Base-by-base conservation (phyloP, 192 early-diverging fungal species). In the Mortierella antarctica region DNA sequence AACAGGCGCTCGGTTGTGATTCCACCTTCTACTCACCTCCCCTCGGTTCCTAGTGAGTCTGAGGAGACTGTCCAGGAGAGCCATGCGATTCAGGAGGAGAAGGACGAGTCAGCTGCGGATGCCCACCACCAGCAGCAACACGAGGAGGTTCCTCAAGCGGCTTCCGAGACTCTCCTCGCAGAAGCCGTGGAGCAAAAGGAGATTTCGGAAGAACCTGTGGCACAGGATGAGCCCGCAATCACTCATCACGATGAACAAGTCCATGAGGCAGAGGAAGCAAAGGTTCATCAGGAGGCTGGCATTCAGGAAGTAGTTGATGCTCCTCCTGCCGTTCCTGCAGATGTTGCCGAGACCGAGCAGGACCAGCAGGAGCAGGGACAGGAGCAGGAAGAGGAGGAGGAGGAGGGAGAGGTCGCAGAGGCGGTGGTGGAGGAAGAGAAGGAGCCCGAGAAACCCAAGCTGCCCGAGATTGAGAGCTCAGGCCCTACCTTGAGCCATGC, bases 371-470 rank as follows among this genome's bases (percentile, higher is more conserved):
- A 70, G 21, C 21, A 57, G 5, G 75, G 62, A 31, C 31, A 31
- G 31, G 62, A 56, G 47, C 44, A 18, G 1, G 48, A 49, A 18
- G 62, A 62, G 15, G 54, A 44, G 15, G 55, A 52, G 23, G 12
- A 63, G 20, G 56, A 65, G 56, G 56, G 65, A 17, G 46, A 56
- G 20, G 67, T 7, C 4, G 57, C 62, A 7, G 67, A 68, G 48
- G 70, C 49, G 7, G 54, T 42, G 5, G 46, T 39, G 14, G 46
- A 13, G 8, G 49, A 70, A 52, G 71, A 68, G 51, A 66, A 70
- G 65, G 83, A 84, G 53, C 70, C 77, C 13, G 77, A 80, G 49
- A 80, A 80, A 14, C 77, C 70, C 65, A 80, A 80, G 65, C 40
- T 80, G 45, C 77, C 77, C 31, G 77, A 72, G 50, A 64, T 80